Conservation (phyloP, 192 early-diverging fungal species). For the Tieghemiomyces parasiticus region DNA sequence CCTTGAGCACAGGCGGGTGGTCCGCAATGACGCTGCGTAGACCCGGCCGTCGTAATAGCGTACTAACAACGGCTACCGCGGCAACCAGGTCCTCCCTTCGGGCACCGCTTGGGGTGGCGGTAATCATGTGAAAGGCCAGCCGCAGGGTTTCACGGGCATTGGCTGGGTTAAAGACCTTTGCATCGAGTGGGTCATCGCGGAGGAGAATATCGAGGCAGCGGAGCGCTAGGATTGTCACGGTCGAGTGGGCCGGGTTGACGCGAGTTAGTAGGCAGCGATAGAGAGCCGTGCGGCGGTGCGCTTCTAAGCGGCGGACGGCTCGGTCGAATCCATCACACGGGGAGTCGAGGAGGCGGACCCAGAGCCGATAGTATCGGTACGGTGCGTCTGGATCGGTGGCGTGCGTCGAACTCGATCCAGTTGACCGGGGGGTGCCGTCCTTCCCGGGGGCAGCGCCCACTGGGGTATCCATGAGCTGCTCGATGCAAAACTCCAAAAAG, state of each 20-base stretch:
- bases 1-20: neutral
- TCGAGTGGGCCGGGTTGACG: neutral
- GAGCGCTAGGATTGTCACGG: neutral
- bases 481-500: neutral
- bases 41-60: neutral
- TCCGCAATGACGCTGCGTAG: neutral
- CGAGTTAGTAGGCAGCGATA: neutral
- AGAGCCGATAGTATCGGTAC: neutral
- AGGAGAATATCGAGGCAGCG: neutral
- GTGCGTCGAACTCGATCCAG: neutral
- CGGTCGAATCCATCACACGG: neutral
- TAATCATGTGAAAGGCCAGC: neutral
- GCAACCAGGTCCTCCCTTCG: neutral
- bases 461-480: neutral
- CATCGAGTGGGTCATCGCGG: neutral
- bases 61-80: neutral
- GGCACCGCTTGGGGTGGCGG: neutral
- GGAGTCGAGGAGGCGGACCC: neutral
- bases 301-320: neutral
- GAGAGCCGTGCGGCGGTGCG: neutral
- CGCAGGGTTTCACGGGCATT: neutral
- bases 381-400: neutral
- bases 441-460: neutral
- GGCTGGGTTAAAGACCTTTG: neutral
- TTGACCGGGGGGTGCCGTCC: neutral